Base-by-base conservation (phyloP, 169 alveolate genomes). In the Cryptosporidium viatorum region DNA sequence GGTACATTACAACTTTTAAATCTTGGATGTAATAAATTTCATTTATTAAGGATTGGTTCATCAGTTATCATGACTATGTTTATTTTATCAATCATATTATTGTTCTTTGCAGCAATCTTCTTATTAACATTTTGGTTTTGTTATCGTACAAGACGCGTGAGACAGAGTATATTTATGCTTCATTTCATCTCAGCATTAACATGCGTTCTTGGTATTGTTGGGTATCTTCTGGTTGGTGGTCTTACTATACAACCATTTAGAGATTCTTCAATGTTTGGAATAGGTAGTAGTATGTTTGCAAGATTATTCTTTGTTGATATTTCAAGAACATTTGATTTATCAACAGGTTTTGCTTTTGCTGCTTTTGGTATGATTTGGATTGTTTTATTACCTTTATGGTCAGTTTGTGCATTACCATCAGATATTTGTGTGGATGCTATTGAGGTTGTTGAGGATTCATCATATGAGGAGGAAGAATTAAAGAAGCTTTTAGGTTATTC, bases 311-410 rank as follows among this genome's bases (percentile, higher is more conserved):
- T 80, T 62, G 89, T 80, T 10, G 89, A 80, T 65, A 80, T 80
- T 18, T 80, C 89, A 14, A 59, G 89, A 26, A 62, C 89, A 33
- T 80, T 80, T 48, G 89, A 80, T 48, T 62, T 80, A 21, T 80
- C 89, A 21, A 80, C 89, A 16, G 89, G 89, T n/a, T 80, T 80
- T 80, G 89, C 89, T 33, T 80, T 80, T 48, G 89, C 89, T 41
- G 89, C 89, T 12, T 80, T 80, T 65, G 89, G 89, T 6, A 80
- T 80, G 89, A 80, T 80, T 60, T 80, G 89, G 89, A 52, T 80
- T 29, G 59, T 80, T 26, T 41, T 80, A n/a, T 37, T 80, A 10
- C 89, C 89, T 14, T 45, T 80, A 21, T 80, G 89, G 89, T 80
- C 89, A 59, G 75, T 80, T 39, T 80, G 89, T 62, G 89, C 89